Base-by-base conservation (phyloP, 352 stramenopile genomes). In the Globisporangium camurandrum region DNA sequence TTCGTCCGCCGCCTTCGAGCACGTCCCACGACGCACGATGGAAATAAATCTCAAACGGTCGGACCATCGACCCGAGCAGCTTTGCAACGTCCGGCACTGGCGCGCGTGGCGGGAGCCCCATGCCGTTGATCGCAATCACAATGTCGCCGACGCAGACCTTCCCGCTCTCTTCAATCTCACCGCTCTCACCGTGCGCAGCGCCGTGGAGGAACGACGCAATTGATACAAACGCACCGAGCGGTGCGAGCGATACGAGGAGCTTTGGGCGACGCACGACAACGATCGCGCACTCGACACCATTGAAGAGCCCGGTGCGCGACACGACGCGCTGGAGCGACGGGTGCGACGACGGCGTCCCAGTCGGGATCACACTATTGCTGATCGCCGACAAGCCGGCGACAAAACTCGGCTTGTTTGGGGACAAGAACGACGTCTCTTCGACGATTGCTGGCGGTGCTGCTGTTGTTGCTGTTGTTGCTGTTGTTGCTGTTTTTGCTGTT, bases 101-200 rank as follows among this genome's bases (percentile, higher is more conserved):
- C 61, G 66, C 69, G 10, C 49, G 54, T 0, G 58, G 38, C 1
- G 19, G 17, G 43, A 86, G 57, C 1, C 50, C 30, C 8, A 49
- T 56, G 10, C 61, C 37, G 31, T 80, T 82, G 24, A 92, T 61
- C 24, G 66, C 75, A 12, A 88, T 51, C 44, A 92, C 62, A 11
- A 84, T 56, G 38, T 90, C 79, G 4, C 78, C 78, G 11, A 73
- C 23, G 20, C 86, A 62, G 19, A 91, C 80, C 36, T 74, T 78
- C 30, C 80, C 77, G 46, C 76, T 88, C 27, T 62, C 46, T 52
- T 92, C 77, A 27, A 92, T 75, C 54, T 92, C 80, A 8, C 80
- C 80, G 10, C 39, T 31, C 20, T 68, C 50, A 2, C 75, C 80
- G 33, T 44, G 39, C n/a, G 74, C 59, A n/a, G n/a, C n/a, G n/a